phyloP scores from a whole-genome alignment of 78 protist species.

The Dictyostelium brefeldianum region DNA sequence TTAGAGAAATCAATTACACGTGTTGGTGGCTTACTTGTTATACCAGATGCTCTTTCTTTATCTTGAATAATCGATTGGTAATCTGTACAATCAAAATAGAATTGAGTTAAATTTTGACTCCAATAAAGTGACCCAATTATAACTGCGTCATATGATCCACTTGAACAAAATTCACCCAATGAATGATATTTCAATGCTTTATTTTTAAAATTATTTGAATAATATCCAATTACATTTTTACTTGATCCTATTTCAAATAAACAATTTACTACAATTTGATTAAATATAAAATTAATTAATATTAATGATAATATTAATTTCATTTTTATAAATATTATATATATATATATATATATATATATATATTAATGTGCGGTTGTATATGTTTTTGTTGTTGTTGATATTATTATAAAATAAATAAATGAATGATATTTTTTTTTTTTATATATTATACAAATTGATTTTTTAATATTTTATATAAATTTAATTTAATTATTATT shows the following conservation, averaged over 20 bases:
- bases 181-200: slow-evolving; percentile 9
- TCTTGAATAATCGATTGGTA: background rate
- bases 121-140: slow-evolving; percentile 3
- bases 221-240: slow-evolving; percentile 10
- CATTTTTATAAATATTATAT: background rate
- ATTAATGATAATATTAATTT: background rate
- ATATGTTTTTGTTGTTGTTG: too few species aligned
- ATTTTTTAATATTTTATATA: background rate
- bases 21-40: background rate
- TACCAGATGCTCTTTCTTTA: background rate
- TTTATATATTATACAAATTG: background rate
- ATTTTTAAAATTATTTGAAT: slow-evolving; percentile 14
- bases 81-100: slow-evolving; percentile 18
- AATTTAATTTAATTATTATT: background rate
- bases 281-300: background rate
- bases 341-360: background rate
- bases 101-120: slow-evolving; percentile 20
- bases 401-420: background rate
- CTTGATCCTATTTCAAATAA: background rate
- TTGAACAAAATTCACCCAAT: slow-evolving; percentile 12
- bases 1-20: background rate
- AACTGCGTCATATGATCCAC: background rate
- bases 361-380: background rate
- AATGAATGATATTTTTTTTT: background rate
- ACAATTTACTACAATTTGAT: background rate